phyloP scores from a whole-genome alignment of 345 rosid genomes.

The Euphorbia tirucalli region DNA sequence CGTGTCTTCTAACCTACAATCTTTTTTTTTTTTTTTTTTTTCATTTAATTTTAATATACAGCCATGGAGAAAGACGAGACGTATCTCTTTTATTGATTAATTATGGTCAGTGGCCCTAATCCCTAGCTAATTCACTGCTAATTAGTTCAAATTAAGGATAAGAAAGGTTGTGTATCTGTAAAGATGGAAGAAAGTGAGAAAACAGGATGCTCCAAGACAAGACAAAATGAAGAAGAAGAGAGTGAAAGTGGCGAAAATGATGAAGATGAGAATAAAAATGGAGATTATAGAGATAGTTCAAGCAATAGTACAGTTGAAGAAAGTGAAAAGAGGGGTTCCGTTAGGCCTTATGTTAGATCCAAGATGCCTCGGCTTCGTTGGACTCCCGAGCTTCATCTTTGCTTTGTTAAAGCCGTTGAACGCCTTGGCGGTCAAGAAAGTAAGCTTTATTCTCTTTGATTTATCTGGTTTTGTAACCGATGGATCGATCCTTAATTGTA shows the following conservation, averaged over 20 bases:
- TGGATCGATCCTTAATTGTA: not conserved
- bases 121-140: constrained; percentile 12
- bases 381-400: constrained; percentile 37
- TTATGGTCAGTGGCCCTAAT: constrained; percentile 23
- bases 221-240: constrained; percentile 25
- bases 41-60: not conserved
- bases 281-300: no score
- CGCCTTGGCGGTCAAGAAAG: constrained; percentile 34
- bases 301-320: constrained; percentile 90
- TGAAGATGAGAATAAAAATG: constrained; percentile 34
- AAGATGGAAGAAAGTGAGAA: constrained; percentile 27
- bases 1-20: no score
- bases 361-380: constrained; percentile 35
- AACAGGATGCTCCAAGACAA: constrained; percentile 34
- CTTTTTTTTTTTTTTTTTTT: no score
- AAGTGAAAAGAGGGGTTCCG: constrained; percentile 50
- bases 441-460: not conserved
- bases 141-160: not conserved
- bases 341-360: constrained; percentile 36
- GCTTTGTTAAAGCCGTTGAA: constrained; percentile 31
- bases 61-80: constrained; percentile 10
- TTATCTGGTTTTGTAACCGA: no score
- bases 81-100: constrained; percentile 10
- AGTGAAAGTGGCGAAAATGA: constrained; percentile 34
- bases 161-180: not conserved